Evolutionary conservation across 2,329 filamentous ascomycete species (phyloP).

Genomic region (Fusarium sp.): DNA sequence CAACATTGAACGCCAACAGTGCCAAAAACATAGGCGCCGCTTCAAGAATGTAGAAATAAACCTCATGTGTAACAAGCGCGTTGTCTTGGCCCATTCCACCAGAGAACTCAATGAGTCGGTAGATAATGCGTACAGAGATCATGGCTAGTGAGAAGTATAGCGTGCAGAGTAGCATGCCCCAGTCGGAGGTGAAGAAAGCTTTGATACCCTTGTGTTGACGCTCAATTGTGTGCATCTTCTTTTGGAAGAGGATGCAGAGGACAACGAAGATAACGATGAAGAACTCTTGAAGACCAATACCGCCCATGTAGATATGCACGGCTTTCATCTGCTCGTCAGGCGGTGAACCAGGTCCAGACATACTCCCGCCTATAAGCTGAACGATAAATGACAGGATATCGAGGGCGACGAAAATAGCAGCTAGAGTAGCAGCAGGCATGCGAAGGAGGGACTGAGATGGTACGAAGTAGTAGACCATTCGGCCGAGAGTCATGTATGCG

Average conservation of each 20-base stretch:
- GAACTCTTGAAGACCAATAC: slow-evolving; percentile 62
- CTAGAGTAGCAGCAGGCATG: slow-evolving; percentile 53
- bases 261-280: slow-evolving; percentile 61
- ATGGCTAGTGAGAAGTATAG: slow-evolving; percentile 53
- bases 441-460: slow-evolving; percentile 52
- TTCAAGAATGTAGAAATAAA: slow-evolving; percentile 61
- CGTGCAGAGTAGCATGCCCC: slow-evolving; percentile 39
- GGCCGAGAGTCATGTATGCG: slow-evolving; percentile 59
- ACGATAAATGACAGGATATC: slow-evolving; percentile 53
- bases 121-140: slow-evolving; percentile 63
- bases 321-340: slow-evolving; percentile 46
- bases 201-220: not conserved
- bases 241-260: slow-evolving; percentile 46
- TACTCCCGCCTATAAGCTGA: slow-evolving; percentile 51
- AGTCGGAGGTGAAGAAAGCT: not conserved
- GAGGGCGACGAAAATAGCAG: slow-evolving; percentile 54
- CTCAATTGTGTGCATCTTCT: slow-evolving; percentile 4
- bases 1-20: slow-evolving; percentile 54
- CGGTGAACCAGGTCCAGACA: slow-evolving; percentile 43
- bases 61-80: slow-evolving; percentile 50
- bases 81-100: slow-evolving; percentile 50
- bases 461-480: slow-evolving; percentile 59
- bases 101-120: slow-evolving; percentile 64
- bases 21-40: slow-evolving; percentile 58
- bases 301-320: slow-evolving; percentile 64